Evolutionary conservation across 495 filamentous ascomycete species (phyloP).

Genomic region (Letharia columbiana): DNA sequence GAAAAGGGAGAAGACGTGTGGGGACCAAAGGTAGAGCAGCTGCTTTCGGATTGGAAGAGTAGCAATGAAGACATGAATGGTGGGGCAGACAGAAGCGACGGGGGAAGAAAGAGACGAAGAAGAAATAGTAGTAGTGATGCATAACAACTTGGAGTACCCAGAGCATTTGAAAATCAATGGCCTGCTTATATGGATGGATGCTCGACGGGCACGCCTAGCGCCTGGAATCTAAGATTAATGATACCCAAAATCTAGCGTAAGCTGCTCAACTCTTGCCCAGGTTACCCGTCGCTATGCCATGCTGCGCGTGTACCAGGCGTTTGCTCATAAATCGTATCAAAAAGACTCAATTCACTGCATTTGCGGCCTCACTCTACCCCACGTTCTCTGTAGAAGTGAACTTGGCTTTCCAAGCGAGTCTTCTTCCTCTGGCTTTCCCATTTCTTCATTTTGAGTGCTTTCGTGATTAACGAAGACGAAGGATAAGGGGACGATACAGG

Average conservation of each 20-base stretch:
- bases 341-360: not conserved
- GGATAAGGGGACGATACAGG: slow-evolving; percentile 67
- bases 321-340: not conserved
- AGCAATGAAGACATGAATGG: slow-evolving; percentile 19
- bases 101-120: not conserved
- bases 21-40: slow-evolving; percentile 61
- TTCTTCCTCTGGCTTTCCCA: not conserved
- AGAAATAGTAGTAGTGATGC: slow-evolving; percentile 5
- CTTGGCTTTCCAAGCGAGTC: slow-evolving; percentile 3
- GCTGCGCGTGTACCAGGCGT: not conserved
- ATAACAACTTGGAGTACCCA: not conserved
- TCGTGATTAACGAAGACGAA: slow-evolving; percentile 89
- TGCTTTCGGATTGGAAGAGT: slow-evolving; percentile 54
- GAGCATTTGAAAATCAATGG: not conserved
- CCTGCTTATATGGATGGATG: not conserved
- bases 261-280: not conserved
- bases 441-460: slow-evolving; percentile 37
- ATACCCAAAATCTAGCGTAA: not conserved
- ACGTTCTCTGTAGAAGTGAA: slow-evolving; percentile 14
- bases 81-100: not conserved
- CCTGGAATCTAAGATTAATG: not conserved
- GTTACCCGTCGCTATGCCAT: not conserved
- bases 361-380: slow-evolving; percentile 8
- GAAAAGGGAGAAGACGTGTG: slow-evolving; percentile 71
- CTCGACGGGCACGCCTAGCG: not conserved